A percentile compares a stretch with the other conserved stretches of the same genome.
phyloP scores from a whole-genome alignment of 192 early-diverging fungal species.

The Dimargaris xerosporica region DNA sequence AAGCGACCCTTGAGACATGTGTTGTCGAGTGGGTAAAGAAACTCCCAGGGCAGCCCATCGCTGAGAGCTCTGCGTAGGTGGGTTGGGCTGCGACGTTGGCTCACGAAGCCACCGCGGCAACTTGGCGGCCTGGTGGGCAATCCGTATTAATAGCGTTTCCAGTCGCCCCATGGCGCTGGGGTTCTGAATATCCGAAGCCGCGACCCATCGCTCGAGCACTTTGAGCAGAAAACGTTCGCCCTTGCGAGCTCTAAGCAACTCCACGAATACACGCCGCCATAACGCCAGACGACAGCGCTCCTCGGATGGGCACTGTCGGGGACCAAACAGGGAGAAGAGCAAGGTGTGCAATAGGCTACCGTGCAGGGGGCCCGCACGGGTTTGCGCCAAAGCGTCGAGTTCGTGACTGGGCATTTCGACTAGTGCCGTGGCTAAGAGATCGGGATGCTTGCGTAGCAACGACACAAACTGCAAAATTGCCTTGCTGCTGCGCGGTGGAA shows the following conservation, averaged over 20 bases:
- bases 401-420: constrained; percentile 10
- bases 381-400: not conserved
- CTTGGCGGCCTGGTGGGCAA: constrained; percentile 3
- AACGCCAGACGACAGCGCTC: not conserved
- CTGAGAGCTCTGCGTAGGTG: not conserved
- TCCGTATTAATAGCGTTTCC: constrained; percentile 1
- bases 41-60: not conserved
- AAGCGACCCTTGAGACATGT: not conserved
- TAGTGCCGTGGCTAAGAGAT: not conserved
- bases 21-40: not conserved
- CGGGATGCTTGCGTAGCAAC: constrained; percentile 1
- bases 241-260: not conserved
- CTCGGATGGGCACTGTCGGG: not conserved
- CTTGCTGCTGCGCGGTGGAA: not conserved
- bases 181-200: not conserved
- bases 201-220: constrained; percentile 2
- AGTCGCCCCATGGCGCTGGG: not conserved
- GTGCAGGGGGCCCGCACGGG: constrained; percentile 5
- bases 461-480: not conserved
- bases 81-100: not conserved
- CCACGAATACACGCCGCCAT: not conserved
- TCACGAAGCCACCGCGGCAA: constrained; percentile 1
- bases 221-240: constrained; percentile 7
- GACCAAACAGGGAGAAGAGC: constrained; percentile 4
- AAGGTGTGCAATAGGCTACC: constrained; percentile 5